Conservation (phyloP, 2,329 filamentous ascomycete species). For the Beauveria medogensis region DNA sequence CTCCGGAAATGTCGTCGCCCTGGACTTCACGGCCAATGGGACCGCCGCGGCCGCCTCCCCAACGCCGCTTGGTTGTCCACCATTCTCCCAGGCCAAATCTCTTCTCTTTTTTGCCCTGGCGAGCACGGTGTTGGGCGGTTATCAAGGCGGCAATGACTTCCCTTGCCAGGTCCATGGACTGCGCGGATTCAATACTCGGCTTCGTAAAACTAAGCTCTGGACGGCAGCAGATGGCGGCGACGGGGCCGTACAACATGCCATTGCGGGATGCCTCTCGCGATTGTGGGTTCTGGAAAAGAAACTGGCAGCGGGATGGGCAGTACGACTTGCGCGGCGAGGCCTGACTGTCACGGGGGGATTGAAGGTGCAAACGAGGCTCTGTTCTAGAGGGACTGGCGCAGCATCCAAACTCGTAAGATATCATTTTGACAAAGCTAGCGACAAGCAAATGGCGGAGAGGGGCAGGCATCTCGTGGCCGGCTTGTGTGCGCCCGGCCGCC, state of each 20-base stretch:
- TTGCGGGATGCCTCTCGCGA: conserved; percentile 53
- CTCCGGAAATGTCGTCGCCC: conserved; percentile 35
- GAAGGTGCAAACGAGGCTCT: conserved; percentile 52
- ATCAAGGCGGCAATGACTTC: conserved; percentile 53
- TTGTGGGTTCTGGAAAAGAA: conserved; percentile 51
- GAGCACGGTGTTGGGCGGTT: conserved; percentile 55
- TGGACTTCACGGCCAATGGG: conserved; percentile 55
- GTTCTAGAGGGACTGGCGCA: conserved; percentile 47
- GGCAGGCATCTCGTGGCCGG: conserved; percentile 48
- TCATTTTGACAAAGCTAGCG: conserved; percentile 53
- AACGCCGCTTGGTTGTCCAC: conserved; percentile 54
- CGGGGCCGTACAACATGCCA: conserved; percentile 53
- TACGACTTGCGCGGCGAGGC: conserved; percentile 39
- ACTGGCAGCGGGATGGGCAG: conserved; percentile 50
- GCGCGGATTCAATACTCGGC: conserved; percentile 42
- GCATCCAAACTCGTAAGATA: conserved; percentile 59
- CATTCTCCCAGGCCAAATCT: conserved; percentile 51
- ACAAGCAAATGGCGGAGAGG: conserved; percentile 51
- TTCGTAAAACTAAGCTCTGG: conserved; percentile 43
- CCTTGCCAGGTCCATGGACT: conserved; percentile 52
- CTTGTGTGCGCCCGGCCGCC: conserved; percentile 32
- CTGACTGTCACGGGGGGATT: conserved; percentile 25
- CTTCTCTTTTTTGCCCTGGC: conserved; percentile 47
- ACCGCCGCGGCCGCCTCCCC: conserved; percentile 55
- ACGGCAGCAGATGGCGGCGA: conserved; percentile 52